A percentile compares a stretch with the other conserved stretches of the same genome.
These are phyloP conservation scores for Fusarium buharicum DNA, from an alignment of 2,329 filamentous ascomycete genomes.

Conservation along the genomic window DNA sequence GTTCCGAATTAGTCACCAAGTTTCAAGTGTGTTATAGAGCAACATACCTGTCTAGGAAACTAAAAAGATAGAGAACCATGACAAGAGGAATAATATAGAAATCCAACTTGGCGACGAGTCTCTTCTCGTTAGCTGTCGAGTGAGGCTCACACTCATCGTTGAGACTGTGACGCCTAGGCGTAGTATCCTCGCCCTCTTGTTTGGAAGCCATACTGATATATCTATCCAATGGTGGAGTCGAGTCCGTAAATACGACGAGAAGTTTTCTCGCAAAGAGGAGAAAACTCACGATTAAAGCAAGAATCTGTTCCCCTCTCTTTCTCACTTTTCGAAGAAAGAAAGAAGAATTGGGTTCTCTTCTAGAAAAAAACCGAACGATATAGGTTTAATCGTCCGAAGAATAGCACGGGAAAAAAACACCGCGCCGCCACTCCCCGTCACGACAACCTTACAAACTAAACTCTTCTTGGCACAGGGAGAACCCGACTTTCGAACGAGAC, in stretches of 20 bases:
- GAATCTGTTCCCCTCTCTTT: background rate
- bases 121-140: slow-evolving; percentile 56
- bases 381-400: slow-evolving; percentile 1
- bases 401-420: slow-evolving; percentile 10
- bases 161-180: slow-evolving; percentile 31
- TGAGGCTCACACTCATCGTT: slow-evolving; percentile 32
- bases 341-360: background rate
- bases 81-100: slow-evolving; percentile 71
- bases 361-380: slow-evolving; percentile 10
- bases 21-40: background rate
- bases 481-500: background rate
- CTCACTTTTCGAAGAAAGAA: background rate
- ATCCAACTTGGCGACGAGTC: slow-evolving; percentile 73
- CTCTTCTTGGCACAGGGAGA: slow-evolving; percentile 32
- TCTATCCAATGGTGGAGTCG: slow-evolving; percentile 2
- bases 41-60: slow-evolving; percentile 75
- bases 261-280: background rate
- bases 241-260: background rate
- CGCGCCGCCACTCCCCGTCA: slow-evolving; percentile 15
- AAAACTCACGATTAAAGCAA: slow-evolving; percentile 7
- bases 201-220: slow-evolving; percentile 22
- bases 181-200: slow-evolving; percentile 13
- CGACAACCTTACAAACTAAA: slow-evolving; percentile 27
- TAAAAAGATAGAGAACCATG: slow-evolving; percentile 77
- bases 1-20: slow-evolving; percentile 20